phyloP scores from a whole-genome alignment of 345 rosid species.

The Citrus maxima region DNA sequence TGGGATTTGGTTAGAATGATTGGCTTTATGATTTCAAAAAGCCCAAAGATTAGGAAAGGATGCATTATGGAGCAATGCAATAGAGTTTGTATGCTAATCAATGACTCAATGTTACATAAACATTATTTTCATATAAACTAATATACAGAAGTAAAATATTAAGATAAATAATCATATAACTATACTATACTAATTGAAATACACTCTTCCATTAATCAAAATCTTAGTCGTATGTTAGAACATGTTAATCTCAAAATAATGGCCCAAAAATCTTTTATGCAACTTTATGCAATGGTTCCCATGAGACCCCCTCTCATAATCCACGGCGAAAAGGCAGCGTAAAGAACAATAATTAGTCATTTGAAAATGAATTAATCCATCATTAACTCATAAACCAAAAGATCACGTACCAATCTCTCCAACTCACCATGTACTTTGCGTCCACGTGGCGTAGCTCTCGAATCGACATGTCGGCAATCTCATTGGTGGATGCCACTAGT shows the following conservation, averaged over 20 bases:
- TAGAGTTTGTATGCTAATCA: no score
- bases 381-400: neutral
- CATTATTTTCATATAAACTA: no score
- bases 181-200: no score
- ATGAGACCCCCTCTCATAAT: conserved; percentile 1
- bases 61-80: no score
- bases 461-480: neutral
- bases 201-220: neutral
- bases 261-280: neutral
- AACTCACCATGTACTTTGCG: neutral
- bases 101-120: no score
- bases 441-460: neutral
- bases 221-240: neutral
- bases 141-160: no score
- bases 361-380: neutral
- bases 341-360: neutral
- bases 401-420: neutral
- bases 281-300: neutral
- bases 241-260: neutral
- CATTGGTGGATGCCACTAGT: neutral
- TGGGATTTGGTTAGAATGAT: conserved; percentile 15
- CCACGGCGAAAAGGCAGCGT: neutral
- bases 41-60: neutral
- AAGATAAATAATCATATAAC: no score
- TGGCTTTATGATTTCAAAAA: conserved; percentile 9